A percentile compares a stretch with the other conserved stretches of the same genome.
phyloP scores from a whole-genome alignment of 139 green algal genomes.

The Coelastrella sp. region DNA sequence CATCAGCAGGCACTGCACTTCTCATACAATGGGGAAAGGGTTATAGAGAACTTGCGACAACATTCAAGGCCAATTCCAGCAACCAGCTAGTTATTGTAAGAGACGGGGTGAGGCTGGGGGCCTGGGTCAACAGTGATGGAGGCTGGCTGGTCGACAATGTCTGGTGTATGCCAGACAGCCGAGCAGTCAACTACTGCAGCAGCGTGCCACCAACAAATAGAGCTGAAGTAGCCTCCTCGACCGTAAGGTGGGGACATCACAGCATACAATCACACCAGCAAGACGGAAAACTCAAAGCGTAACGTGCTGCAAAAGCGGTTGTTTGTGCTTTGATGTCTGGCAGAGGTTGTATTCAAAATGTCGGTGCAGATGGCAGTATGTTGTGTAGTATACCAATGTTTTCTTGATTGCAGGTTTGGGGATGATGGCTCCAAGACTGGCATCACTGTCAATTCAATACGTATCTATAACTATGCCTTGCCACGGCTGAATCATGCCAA shows the following conservation, averaged over 20 bases:
- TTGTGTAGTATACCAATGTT: too few species aligned
- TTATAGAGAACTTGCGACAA: neutral
- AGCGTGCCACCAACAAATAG: neutral
- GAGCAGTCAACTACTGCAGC: conserved; percentile 26
- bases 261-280: neutral
- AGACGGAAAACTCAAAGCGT: too few species aligned
- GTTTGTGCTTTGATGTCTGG: too few species aligned
- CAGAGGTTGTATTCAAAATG: too few species aligned
- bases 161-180: conserved; percentile 44
- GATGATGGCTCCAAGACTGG: neutral
- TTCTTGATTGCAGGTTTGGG: neutral
- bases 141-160: conserved; percentile 49
- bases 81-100: conserved; percentile 32
- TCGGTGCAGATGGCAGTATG: too few species aligned
- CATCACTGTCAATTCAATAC: conserved; percentile 3
- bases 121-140: conserved; percentile 52
- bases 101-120: conserved; percentile 48
- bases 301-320: too few species aligned
- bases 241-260: neutral
- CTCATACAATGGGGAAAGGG: neutral
- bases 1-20: neutral
- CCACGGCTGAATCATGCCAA: conserved; percentile 24
- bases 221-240: neutral
- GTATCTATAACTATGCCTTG: conserved; percentile 58
- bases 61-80: neutral